phyloP scores from a whole-genome alignment of 495 filamentous ascomycete species.

The Friedmanniomyces endolithicus region DNA sequence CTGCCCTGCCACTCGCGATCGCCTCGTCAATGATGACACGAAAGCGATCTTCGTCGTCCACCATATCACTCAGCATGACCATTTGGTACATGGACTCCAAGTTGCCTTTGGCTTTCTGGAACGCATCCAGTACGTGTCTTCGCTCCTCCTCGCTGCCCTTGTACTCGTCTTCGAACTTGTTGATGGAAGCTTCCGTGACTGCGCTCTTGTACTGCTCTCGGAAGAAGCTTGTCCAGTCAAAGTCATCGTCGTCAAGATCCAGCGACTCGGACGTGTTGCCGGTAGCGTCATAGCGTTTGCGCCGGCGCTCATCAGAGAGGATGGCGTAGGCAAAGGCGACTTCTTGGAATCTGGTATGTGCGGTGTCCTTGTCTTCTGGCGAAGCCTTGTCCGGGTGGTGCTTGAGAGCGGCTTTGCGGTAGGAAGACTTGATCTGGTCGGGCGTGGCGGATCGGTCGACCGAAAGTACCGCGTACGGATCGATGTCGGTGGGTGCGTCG shows the following conservation, averaged over 20 bases:
- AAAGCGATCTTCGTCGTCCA: slow-evolving; percentile 82
- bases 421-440: slow-evolving; percentile 33
- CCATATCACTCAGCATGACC: slow-evolving; percentile 72
- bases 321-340: slow-evolving; percentile 91
- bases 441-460: slow-evolving; percentile 25
- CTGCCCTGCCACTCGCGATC: slow-evolving; percentile 54
- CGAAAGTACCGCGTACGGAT: slow-evolving; percentile 33
- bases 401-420: slow-evolving; percentile 32
- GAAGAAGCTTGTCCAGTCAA: slow-evolving; percentile 85
- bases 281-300: slow-evolving; percentile 75
- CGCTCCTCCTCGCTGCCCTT: slow-evolving; percentile 80
- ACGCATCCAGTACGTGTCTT: slow-evolving; percentile 63
- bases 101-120: slow-evolving; percentile 53
- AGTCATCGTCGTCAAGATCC: slow-evolving; percentile 57
- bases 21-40: slow-evolving; percentile 65
- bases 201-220: slow-evolving; percentile 62
- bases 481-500: slow-evolving; percentile 27
- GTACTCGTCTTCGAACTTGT: slow-evolving; percentile 60
- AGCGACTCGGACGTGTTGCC: slow-evolving; percentile 74
- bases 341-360: slow-evolving; percentile 70
- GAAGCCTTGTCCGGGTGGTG: slow-evolving; percentile 61
- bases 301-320: slow-evolving; percentile 64
- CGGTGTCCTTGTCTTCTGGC: slow-evolving; percentile 48
- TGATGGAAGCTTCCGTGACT: slow-evolving; percentile 55
- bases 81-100: slow-evolving; percentile 63